A percentile compares a stretch with the other conserved stretches of the same genome.
Conservation (phyloP, 441 rosid genomes). For the Adansonia rubrostipa region DNA sequence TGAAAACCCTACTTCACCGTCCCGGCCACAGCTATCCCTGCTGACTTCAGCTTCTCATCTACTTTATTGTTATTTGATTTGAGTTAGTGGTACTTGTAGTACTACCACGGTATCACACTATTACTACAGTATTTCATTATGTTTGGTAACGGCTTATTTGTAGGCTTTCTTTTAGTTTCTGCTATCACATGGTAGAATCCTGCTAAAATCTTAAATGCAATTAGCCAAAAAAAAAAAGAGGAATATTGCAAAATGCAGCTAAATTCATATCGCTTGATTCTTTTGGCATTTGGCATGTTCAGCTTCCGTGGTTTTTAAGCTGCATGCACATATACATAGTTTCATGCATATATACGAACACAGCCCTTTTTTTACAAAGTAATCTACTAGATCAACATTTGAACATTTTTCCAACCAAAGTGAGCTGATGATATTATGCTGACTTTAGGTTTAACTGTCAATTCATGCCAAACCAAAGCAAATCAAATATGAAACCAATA, state of each 20-base stretch:
- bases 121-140: neutral
- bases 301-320: neutral
- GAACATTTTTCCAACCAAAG: neutral
- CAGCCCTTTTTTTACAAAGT: neutral
- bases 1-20: neutral
- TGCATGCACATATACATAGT: neutral
- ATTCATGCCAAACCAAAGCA: neutral
- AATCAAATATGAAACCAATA: neutral
- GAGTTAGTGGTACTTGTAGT: neutral
- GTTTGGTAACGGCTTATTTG: neutral
- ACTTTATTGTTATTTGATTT: neutral
- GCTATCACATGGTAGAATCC: neutral
- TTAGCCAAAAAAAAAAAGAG: neutral
- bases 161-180: conserved; percentile 6
- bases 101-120: neutral
- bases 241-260: neutral
- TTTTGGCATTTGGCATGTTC: neutral
- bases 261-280: neutral
- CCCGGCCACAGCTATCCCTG: conserved; percentile 30
- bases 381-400: neutral
- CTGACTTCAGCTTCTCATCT: conserved; percentile 38
- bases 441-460: neutral
- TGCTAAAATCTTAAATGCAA: neutral
- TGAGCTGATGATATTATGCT: neutral
- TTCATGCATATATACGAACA: neutral